Evolutionary conservation across 179 eudicot genomes (phyloP).

Genomic region (Amaranthus tricolor): DNA sequence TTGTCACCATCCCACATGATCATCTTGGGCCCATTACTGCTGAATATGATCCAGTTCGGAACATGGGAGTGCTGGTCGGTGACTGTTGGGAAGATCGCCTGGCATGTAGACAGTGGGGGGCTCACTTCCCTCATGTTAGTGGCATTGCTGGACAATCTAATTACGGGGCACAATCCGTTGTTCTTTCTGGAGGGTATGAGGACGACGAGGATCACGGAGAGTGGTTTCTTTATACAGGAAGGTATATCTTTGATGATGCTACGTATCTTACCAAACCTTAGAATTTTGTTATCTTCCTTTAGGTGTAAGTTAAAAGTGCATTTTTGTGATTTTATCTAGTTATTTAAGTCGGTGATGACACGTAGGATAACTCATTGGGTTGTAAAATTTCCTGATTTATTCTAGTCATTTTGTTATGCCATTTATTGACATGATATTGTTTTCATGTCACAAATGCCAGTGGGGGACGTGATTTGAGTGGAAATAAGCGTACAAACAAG

Average conservation of each 20-base stretch:
- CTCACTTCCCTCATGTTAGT: slow-evolving; percentile 86
- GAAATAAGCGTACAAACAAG: slow-evolving; percentile 80
- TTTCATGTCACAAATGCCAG: slow-evolving; percentile 34
- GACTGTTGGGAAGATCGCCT: slow-evolving; percentile 67
- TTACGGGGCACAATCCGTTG: slow-evolving; percentile 85
- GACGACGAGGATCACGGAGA: slow-evolving; percentile 95
- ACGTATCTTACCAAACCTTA: too few relatives aligned
- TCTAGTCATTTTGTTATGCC: not conserved
- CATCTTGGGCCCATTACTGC: slow-evolving; percentile 78
- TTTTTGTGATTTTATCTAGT: not conserved
- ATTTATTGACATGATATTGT: not conserved
- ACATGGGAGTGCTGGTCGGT: slow-evolving; percentile 50
- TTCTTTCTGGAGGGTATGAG: slow-evolving; percentile 82
- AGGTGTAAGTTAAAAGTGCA: not conserved
- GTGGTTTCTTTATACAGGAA: slow-evolving; percentile 94
- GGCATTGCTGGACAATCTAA: slow-evolving; percentile 77
- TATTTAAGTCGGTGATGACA: not conserved
- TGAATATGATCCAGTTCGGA: slow-evolving; percentile 64
- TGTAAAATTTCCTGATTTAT: not conserved
- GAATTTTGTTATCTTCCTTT: too few relatives aligned
- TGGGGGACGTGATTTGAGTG: slow-evolving; percentile 89
- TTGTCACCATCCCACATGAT: slow-evolving; percentile 76
- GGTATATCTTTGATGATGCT: slow-evolving; percentile 34
- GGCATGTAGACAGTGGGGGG: slow-evolving; percentile 95
- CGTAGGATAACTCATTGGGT: not conserved